Base-by-base conservation (phyloP, 192 early-diverging fungal species). In the Coemansia sp. region DNA sequence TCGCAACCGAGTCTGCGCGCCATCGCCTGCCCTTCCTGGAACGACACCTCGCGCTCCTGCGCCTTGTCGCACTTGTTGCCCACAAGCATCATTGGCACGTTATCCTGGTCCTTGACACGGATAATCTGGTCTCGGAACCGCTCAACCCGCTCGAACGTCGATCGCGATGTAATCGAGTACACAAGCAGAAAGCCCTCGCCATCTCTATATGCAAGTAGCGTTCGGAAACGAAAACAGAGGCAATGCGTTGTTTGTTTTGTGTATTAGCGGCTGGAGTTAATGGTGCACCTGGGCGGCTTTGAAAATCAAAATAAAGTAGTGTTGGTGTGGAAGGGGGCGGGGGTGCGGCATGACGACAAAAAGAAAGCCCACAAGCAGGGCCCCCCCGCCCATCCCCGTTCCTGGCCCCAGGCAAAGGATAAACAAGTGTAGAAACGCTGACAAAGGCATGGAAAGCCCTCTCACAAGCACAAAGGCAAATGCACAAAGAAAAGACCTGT, bases 1-100 rank as follows among this genome's bases (percentile, higher is more conserved):
- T 92, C 92, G 70, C 91, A 94, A 26, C 85, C 64, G 26, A 96
- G 71, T 44, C 83, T 63, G 66, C 86, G 82, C 12, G 95, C 93
- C 87, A 96, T 86, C 15, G 86, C 81, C 67, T 84, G 73, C 12
- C 94, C 95, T 73, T 96, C 92, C 68, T 93, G 92, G 66, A 88
- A 85, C 24, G 89, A 90, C 3, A 98, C 93, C 68, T 95, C 94
- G 38, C 93, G 86, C 69, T 95, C 92, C 20, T 87, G 87, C 15
- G 88, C 78, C 69, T 87, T 88, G 81, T 96, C 94, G 84, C 93
- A 94, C 73, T 98, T 95, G 87, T 95, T 97, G 63, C 94, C 95
- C n/a, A 97, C 93, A 36, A 97, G 81, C 78, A 97, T 92, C 75
- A 97, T 79, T 18, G 93, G 93, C 39, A 95, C 88, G 55, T 86